Evolutionary conservation across 2,329 filamentous ascomycete genomes (phyloP), one percentile per base, ranked within the genome.

Genomic region (Cladosporium sp.): DNA sequence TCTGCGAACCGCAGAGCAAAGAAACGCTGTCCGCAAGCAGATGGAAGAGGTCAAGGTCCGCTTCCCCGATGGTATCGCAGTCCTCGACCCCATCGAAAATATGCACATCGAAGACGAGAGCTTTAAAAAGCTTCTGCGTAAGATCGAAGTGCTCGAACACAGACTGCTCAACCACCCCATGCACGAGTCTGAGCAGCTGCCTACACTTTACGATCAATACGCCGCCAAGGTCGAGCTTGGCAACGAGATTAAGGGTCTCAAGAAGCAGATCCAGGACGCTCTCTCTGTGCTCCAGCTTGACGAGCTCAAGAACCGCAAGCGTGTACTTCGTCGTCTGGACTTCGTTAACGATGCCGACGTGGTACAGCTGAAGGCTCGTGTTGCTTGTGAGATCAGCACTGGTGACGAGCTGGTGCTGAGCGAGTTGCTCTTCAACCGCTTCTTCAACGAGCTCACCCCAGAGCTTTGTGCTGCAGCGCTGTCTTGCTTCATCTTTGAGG

Each of bases 301-400:
- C 73, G 95, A 99, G 79, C 86, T 99, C 68, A 98, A 98, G 82
- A 93, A 92, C 69, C 90, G 95, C 68, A 99, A 97, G 83, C 90
- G 95, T 71, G 95, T 99, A 4, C 86, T 99, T 34, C 92, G 96
- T 57, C 92, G 95, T 64, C 87, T 99, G 12, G 92, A 92, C 4
- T 99, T 99, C 80, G 96, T 97, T 80, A 96, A 97, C 77, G 95
- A 98, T 67, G 87, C 88, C 62, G 95, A 98, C 77, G 93, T 99
- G 1, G 93, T 99, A 10, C 91, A 98, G 81, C 87, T 98, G 74
- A 99, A 99, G 81, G 95, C 94, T 12, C 92, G 96, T 65, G 96
- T 98, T 3, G 95, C 95, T 1, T 99, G 95, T 79, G 94, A 99
- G 80, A 98, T 99, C 70, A 97, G 92, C 69, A 97, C 94, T 0